A percentile compares a stretch with the other conserved stretches of the same genome.
phyloP scores from a whole-genome alignment of 495 filamentous ascomycete genomes.

The Amphirosellinia nigrospora region DNA sequence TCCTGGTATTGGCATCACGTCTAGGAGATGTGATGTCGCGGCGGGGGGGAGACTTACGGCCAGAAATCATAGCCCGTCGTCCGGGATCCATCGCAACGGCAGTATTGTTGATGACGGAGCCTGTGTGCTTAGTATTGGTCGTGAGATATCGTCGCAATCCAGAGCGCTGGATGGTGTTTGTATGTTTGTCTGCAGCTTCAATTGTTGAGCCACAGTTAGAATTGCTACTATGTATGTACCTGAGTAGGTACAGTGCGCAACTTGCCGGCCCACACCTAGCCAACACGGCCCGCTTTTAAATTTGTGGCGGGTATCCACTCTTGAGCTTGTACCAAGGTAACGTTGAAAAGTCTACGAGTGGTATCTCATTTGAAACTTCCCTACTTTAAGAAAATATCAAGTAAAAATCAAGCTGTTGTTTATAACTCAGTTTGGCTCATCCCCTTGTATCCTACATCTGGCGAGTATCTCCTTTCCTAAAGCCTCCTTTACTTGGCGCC shows the following conservation, averaged over 20 bases:
- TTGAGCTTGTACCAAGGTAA: not conserved
- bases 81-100: slow-evolving; percentile 50
- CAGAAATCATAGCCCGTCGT: slow-evolving; percentile 56
- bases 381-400: no score
- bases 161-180: not conserved
- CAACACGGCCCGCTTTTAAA: not conserved
- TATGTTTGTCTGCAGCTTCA: not conserved
- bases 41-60: slow-evolving; percentile 46
- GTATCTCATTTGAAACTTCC: no score
- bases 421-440: no score
- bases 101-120: not conserved
- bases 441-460: no score
- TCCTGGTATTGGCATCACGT: slow-evolving; percentile 50
- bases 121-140: not conserved
- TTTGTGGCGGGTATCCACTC: not conserved
- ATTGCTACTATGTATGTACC: not conserved
- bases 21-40: slow-evolving; percentile 54
- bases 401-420: no score
- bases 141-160: slow-evolving; percentile 1
- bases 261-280: not conserved
- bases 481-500: no score
- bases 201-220: not conserved
- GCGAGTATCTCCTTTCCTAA: no score
- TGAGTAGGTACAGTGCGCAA: not conserved
- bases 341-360: no score